These are phyloP conservation scores for Thymus mandschuricus DNA, from an alignment of 257 asterid genomes.

Conservation along the genomic window DNA sequence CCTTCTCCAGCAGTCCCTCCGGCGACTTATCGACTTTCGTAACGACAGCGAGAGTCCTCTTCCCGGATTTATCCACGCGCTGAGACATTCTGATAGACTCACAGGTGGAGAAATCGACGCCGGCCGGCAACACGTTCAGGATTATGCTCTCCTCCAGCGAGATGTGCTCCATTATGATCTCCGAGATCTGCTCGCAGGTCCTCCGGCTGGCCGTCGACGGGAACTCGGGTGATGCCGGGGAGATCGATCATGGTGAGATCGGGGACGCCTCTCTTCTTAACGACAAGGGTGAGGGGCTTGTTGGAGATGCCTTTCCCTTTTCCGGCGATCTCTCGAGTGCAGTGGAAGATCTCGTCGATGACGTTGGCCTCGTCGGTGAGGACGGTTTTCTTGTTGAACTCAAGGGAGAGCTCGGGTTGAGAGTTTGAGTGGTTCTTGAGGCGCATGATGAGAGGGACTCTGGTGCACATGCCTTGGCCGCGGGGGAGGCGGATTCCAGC, in stretches of 20 bases:
- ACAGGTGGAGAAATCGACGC: constrained; percentile 27
- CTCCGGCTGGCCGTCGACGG: constrained; percentile 45
- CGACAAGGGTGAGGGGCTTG: constrained; percentile 35
- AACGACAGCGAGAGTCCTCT: constrained; percentile 49
- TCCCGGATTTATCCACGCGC: constrained; percentile 37
- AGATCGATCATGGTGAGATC: constrained; percentile 51
- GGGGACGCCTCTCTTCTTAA: constrained; percentile 47
- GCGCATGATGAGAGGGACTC: constrained; percentile 50
- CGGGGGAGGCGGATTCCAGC: constrained; percentile 59
- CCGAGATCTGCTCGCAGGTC: constrained; percentile 18
- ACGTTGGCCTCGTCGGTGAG: constrained; percentile 34
- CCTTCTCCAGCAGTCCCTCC: constrained; percentile 44
- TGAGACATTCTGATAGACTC: constrained; percentile 28
- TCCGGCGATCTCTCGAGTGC: constrained; percentile 45
- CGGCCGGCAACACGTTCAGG: constrained; percentile 6
- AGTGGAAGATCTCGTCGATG: constrained; percentile 21
- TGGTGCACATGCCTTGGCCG: constrained; percentile 57
- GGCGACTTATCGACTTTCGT: constrained; percentile 46
- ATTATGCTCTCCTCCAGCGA: constrained; percentile 23
- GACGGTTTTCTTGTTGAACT: constrained; percentile 31
- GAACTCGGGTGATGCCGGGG: constrained; percentile 50
- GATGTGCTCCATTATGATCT: constrained; percentile 7
- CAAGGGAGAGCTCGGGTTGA: constrained; percentile 39
- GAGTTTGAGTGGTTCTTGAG: constrained; percentile 33
- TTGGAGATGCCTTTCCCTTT: constrained; percentile 41